Base-by-base conservation (phyloP, 1,284 basidiomycete genomes). In the Heterobasidion irregulare region DNA sequence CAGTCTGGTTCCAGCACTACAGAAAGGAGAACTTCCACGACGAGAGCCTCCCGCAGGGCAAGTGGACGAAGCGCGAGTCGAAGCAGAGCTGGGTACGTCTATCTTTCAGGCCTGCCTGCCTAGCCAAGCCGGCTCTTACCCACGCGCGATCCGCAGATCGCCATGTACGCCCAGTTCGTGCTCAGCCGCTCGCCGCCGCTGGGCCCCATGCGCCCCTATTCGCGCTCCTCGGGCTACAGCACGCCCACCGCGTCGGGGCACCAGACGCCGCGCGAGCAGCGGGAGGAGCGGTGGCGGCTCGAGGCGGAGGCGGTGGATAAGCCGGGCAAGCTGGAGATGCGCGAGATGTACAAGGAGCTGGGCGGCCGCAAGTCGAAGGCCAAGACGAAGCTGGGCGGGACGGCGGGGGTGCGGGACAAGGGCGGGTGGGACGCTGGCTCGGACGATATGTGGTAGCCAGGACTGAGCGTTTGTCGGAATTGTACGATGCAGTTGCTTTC, bases 1-100 rank as follows among this genome's bases (percentile, higher is more conserved):
- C 62, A 95, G 92, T 94, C 3, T 95, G 92, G 92, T 95, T 94
- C 74, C 86, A 91, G 61, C 85, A 89, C 62, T 89, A 89, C 64
- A 73, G 89, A 57, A 87, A 83, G 63, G 89, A 90, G 58, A 84
- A 84, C 64, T 91, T 91, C 64, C 80, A 87, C 53, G 89, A 90
- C 58, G 83, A 83, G 43, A 82, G 78, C 58, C 67, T 91, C 46
- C 88, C 89, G 4, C 76, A 83, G 8, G 89, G 89, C 16, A 91
- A 91, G 67, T 92, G 89, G 89, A 88, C 89, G n/a, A 84, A 84
- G 62, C 77, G 86, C 54, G 89, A 92, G 66, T 91, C 89, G 6
- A 92, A 89, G 66, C 86, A 90, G 69, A 89, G 87, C 62, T 92
- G 89, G 89, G 86, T 86, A 59, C 19, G 79, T 66, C 8, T 18